Percentiles rank a stretch among this genome's conserved stretches.
phyloP scores from a whole-genome alignment of 345 rosid genomes.

The Moricandia moricandioides region DNA sequence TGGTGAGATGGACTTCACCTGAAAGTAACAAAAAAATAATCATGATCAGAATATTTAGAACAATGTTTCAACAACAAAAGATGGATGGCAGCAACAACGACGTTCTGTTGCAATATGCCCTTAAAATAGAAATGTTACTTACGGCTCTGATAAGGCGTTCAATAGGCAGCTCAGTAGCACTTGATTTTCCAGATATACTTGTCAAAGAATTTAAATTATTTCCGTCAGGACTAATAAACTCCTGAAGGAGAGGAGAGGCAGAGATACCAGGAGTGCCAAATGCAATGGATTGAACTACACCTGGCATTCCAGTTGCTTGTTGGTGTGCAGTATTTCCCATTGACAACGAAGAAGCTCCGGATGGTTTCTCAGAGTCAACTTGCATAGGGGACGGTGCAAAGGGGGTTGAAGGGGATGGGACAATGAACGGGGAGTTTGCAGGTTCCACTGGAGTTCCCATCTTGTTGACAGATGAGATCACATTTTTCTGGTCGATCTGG shows the following conservation, averaged over 20 bases:
- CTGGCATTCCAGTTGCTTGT: slow-evolving; percentile 51
- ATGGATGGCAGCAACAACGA: not conserved
- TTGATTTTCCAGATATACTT: slow-evolving; percentile 55
- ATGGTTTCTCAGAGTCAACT: slow-evolving; percentile 81
- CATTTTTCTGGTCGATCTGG: slow-evolving; percentile 82
- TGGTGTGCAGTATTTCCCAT: slow-evolving; percentile 63
- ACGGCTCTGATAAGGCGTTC: slow-evolving; percentile 87
- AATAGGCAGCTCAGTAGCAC: slow-evolving; percentile 67
- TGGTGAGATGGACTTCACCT: slow-evolving; percentile 80
- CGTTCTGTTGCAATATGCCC: not conserved
- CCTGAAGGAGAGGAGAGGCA: slow-evolving; percentile 89
- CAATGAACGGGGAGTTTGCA: slow-evolving; percentile 73
- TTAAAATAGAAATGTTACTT: slow-evolving; percentile 30
- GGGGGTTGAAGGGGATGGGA: slow-evolving; percentile 85
- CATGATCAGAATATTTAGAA: slow-evolving; percentile 1
- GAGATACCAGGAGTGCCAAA: slow-evolving; percentile 96
- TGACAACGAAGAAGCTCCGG: slow-evolving; percentile 55
- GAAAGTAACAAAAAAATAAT: slow-evolving; percentile 30
- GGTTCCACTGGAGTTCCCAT: slow-evolving; percentile 81
- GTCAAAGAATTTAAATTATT: slow-evolving; percentile 52
- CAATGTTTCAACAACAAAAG: slow-evolving; percentile 14
- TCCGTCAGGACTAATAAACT: slow-evolving; percentile 68
- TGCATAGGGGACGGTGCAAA: slow-evolving; percentile 89
- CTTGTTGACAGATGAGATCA: slow-evolving; percentile 53
- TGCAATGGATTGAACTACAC: slow-evolving; percentile 74